Evolutionary conservation across 2,329 filamentous ascomycete species (phyloP), one percentile per base, ranked within the genome.

Genomic region (Aspergillus luchuensis): DNA sequence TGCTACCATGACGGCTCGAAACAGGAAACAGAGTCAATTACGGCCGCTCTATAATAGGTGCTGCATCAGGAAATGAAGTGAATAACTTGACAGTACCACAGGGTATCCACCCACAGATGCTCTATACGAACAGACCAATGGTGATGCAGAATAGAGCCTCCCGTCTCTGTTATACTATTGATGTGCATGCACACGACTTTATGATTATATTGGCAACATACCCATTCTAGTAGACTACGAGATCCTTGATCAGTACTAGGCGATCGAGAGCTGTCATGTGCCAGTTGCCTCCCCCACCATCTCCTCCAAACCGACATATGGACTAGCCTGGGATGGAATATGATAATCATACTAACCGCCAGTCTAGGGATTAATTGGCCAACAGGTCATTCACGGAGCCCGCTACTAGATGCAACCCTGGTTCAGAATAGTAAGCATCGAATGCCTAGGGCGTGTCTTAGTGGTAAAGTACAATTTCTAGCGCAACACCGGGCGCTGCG

Each of bases 241-340:
- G 17, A 11, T 17, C 6, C 19, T 13, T 15, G 19, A 45, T 45
- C 41, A 8, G 41, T 17, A 45, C 47, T 33, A 33, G 47, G 25
- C 47, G 15, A 49, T 49, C 47, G 15, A 30, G 47, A 50, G 15
- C 21, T 47, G 53, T 47, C 53, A 47, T 47, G 39, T 47, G 39
- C 53, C 51, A 7, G 17, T 15, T 41, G 25, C 19, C 51, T 13
- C 52, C 39, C 10, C 38, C 38, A 45, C 52, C 36, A 13, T 5
- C 6, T 5, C 10, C 19, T 45, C 6, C 19, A 45, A 23, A 23
- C 5, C 41, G 41, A 21, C 19, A 45, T 45, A 23, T 45, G 45
- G 8, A 39, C 50, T 53, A 39, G 13, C n/a, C 50, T 36, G 17
- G 6, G 11, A 53, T 2, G 17, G 36, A 17, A 33, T 5, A 17